Evolutionary conservation across 371 early-diverging fungal species (phyloP), one percentile per base, ranked within the genome.

Genomic region (Mortierella sp.): DNA sequence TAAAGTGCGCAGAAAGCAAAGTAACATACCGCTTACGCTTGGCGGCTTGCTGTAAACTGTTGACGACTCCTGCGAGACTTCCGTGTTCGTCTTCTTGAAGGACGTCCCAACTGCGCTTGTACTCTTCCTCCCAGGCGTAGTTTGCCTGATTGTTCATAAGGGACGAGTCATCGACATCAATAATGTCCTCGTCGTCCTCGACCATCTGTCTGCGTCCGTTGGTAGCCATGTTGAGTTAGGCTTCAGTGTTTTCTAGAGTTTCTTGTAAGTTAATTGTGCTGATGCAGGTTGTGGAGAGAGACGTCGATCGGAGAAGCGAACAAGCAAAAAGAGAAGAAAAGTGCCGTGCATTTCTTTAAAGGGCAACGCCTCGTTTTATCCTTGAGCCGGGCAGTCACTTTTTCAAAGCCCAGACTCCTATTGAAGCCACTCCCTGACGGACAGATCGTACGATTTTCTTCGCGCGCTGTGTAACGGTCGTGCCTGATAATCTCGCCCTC

Each of bases 31-130:
- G 92, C 88, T 93, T 89, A 49, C 96, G 92, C 79, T 94, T 93
- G 71, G 92, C 90, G 76, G 95, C 95, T 80, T 95, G 93, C 79
- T 96, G 94, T 77, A 97, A 88, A 70, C 90, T 92, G 44, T 92
- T 92, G 32, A 98, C 96, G 1, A 93, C 93, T 76, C 94, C 93
- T 63, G 94, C 92, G 43, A 98, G 84, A 74, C 95, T 94, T 63
- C 98, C 99, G 79, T 93, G 92, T 65, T 96, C 95, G 88, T 98
- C 98, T 83, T 98, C 98, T 84, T 97, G 96, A 44, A 98, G 90
- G 27, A 94, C 94, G 87, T 99, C 99, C 99, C 99, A 99, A 85
- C 95, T 94, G 70, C 98, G 94, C 87, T 97, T 98, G 91, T 97
- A 99, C 80, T 96, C 96, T 83, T 95, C 97, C 88, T 98, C 98